These are phyloP conservation scores for Calonectria naviculata DNA, from an alignment of 2,329 filamentous ascomycete genomes.

Conservation along the genomic window DNA sequence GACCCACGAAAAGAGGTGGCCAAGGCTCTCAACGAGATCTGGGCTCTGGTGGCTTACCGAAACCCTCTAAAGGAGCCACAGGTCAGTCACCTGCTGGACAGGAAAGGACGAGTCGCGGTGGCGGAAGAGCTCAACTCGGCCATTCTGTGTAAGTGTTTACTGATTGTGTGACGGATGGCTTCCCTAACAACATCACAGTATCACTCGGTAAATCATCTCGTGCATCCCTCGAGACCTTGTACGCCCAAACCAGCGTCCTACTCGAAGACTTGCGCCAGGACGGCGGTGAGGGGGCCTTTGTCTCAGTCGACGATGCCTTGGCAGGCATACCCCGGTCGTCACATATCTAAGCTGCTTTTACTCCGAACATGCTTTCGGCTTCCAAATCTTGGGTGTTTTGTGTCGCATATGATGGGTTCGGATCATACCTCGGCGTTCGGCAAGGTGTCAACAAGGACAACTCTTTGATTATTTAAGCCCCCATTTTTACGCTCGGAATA, in stretches of 20 bases:
- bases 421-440: slow-evolving; percentile 38
- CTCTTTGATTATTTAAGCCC: not conserved
- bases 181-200: slow-evolving; percentile 62
- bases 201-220: slow-evolving; percentile 90
- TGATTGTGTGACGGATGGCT: not conserved
- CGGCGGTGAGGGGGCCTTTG: slow-evolving; percentile 84
- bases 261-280: slow-evolving; percentile 85
- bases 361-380: not conserved
- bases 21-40: slow-evolving; percentile 84
- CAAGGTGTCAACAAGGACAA: slow-evolving; percentile 12
- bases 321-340: slow-evolving; percentile 56
- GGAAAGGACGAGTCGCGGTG: slow-evolving; percentile 78
- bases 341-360: slow-evolving; percentile 40
- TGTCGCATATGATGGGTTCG: slow-evolving; percentile 30
- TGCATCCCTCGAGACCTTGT: slow-evolving; percentile 85
- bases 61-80: slow-evolving; percentile 81
- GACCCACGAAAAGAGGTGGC: slow-evolving; percentile 77
- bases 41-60: slow-evolving; percentile 86
- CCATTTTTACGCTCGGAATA: not conserved
- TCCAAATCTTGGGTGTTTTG: slow-evolving; percentile 20
- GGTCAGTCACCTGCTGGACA: slow-evolving; percentile 82
- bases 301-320: slow-evolving; percentile 69
- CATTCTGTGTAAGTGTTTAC: slow-evolving; percentile 77
- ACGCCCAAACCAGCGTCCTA: slow-evolving; percentile 86
- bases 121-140: slow-evolving; percentile 95